Base-by-base conservation (phyloP, 441 rosid species). In the Euphorbia schlechtendalii region DNA sequence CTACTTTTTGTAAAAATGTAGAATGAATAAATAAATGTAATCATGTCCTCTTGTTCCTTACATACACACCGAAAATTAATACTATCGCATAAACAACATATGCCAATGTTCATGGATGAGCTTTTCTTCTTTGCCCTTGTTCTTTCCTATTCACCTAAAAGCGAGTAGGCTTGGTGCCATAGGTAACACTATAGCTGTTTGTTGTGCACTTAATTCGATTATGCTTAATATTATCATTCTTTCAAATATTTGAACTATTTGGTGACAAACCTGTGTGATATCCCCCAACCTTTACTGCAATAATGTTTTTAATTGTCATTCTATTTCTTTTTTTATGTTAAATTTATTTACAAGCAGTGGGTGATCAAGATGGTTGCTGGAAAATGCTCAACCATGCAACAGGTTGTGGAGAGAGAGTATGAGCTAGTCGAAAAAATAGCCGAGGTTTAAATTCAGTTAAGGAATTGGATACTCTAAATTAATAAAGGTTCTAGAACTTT, bases 161-260 rank as follows among this genome's bases (percentile, higher is more conserved):
- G 99, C 56, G 97, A 94, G 56, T 84, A 83, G 65, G 92, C 97
- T 65, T 94, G 99, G 99, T 81, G 93, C 76, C 97, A 91, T 38
- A 89, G 96, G 96, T 91, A 69, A 20, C 43, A 45, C 24, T 43
- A 12, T 45, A 27, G 25, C 18, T 52, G 12, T 34, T 18, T 12
- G 14, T 60, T 28, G 66, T 32, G n/a, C 59, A 45, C 46, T 56
- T 32, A 46, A 14, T 64, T 48, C 14, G 58, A 58, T 56, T 38
- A 3, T 63, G 61, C 58, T 62, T 12, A 5, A 18, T 1, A 15
- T 56, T 22, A 4, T 24, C 22, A n/a, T 54, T 54, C 34, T 63
- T 51, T 45, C 14, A 46, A 12, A 11, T 46, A 54, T 38, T 17
- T 25, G 48, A 34, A 57, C 48, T 15, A 21, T 25, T 51, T 49